phyloP scores from a whole-genome alignment of 2,329 filamentous ascomycete genomes.

The Penicillium fuscoglaucum region DNA sequence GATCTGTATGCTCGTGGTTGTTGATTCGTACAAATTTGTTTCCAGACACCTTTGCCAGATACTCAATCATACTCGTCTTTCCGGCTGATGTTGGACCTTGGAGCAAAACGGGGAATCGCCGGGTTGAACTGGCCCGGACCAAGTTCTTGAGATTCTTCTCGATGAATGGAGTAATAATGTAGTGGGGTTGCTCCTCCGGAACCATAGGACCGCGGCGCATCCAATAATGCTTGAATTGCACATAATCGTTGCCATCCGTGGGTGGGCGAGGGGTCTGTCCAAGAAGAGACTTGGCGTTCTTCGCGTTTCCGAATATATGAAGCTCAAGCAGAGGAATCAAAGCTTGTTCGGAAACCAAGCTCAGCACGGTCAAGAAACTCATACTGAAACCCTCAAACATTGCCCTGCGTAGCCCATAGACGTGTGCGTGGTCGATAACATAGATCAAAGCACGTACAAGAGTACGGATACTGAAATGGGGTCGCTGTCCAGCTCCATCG shows the following conservation, averaged over 20 bases:
- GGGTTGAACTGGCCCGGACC: slow-evolving; percentile 87
- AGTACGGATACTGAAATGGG: slow-evolving; percentile 94
- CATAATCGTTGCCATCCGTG: slow-evolving; percentile 72
- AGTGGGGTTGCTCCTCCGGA: slow-evolving; percentile 75
- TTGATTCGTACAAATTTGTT: slow-evolving; percentile 99
- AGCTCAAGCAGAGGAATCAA: slow-evolving; percentile 78
- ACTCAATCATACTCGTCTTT: slow-evolving; percentile 99
- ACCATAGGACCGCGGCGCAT: slow-evolving; percentile 71
- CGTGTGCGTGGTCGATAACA: slow-evolving; percentile 76
- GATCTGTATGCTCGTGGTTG: slow-evolving; percentile 97
- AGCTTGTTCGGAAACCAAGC: slow-evolving; percentile 75
- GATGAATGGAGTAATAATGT: slow-evolving; percentile 95
- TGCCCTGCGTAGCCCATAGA: slow-evolving; percentile 81
- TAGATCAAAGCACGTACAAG: slow-evolving; percentile 88
- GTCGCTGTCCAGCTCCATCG: slow-evolving; percentile 92
- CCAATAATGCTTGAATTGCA: slow-evolving; percentile 89
- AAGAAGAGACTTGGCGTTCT: slow-evolving; percentile 70
- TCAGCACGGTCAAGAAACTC: slow-evolving; percentile 91
- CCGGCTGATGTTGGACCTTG: slow-evolving; percentile 96
- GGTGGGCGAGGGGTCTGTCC: slow-evolving; percentile 77
- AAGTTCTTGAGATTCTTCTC: slow-evolving; percentile 93
- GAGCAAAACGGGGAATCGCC: slow-evolving; percentile 88
- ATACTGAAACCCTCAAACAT: slow-evolving; percentile 96
- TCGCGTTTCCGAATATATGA: slow-evolving; percentile 71
- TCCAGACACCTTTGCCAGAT: slow-evolving; percentile 91